Evolutionary conservation across 257 asterid species (phyloP).

Genomic region (Primulina tabacum): DNA sequence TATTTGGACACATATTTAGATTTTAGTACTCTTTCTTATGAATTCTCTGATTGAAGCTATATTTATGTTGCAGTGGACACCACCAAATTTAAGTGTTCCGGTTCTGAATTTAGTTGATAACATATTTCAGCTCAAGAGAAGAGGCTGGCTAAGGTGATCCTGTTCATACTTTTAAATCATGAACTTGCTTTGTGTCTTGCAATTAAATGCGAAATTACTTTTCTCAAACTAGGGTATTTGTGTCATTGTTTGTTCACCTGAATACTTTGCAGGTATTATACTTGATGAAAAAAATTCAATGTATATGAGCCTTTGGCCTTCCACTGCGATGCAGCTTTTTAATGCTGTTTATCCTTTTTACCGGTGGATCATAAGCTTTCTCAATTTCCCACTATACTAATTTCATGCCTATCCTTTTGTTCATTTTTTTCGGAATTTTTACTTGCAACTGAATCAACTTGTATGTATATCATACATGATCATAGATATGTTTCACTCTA

Average conservation of each 20-base stretch:
- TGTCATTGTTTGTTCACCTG: background rate
- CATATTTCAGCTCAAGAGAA: conserved; percentile 86
- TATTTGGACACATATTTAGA: background rate
- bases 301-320: conserved; percentile 17
- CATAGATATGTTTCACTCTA: background rate
- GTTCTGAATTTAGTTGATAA: conserved; percentile 91
- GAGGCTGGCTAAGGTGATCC: conserved; percentile 98
- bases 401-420: background rate
- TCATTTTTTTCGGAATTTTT: background rate
- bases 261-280: too few species aligned
- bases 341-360: background rate
- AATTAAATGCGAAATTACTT: conserved; percentile 17
- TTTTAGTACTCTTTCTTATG: background rate
- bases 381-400: background rate
- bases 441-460: background rate
- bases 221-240: background rate
- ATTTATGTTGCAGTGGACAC: conserved; percentile 38
- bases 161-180: conserved; percentile 22
- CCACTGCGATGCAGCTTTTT: background rate
- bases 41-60: conserved; percentile 17
- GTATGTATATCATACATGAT: background rate
- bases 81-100: conserved; percentile 79
- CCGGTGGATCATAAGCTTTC: background rate
- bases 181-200: conserved; percentile 29
- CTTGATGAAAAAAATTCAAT: conserved; percentile 3